phyloP scores from a whole-genome alignment of 169 alveolate species.

The Cryptosporidium meleagridis region DNA sequence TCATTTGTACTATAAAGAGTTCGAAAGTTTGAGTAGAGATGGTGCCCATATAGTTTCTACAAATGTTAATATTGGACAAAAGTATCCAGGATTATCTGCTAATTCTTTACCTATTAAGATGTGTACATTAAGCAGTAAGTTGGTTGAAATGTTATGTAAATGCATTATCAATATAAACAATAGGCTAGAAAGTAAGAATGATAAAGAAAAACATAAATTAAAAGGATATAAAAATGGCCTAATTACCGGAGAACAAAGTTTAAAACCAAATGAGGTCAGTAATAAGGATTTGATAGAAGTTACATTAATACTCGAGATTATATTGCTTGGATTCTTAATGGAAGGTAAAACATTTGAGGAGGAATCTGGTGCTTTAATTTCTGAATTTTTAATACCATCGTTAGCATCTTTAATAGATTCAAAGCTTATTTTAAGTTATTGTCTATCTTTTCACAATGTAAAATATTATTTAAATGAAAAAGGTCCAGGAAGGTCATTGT shows the following conservation, averaged over 20 bases:
- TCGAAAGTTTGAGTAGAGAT: not conserved
- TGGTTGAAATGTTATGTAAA: conserved; percentile 38
- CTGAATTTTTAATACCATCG: conserved; percentile 21
- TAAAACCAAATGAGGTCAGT: not conserved
- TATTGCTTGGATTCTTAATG: conserved; percentile 45
- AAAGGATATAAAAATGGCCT: not conserved
- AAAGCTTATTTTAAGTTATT: not conserved
- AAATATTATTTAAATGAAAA: conserved; percentile 20
- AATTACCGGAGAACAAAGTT: not conserved
- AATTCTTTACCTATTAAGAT: conserved; percentile 40
- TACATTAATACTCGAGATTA: conserved; percentile 24
- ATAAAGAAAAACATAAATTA: not conserved
- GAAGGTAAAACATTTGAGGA: conserved; percentile 25
- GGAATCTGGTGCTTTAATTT: conserved; percentile 8
- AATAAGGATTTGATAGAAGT: conserved; percentile 29
- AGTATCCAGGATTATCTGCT: not conserved
- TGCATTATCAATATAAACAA: not conserved
- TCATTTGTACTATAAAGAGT: not conserved
- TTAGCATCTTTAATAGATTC: conserved; percentile 40
- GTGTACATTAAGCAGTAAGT: conserved; percentile 37
- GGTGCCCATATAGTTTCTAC: not conserved
- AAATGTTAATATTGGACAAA: not conserved
- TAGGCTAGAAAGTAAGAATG: not conserved
- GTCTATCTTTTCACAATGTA: conserved; percentile 47
- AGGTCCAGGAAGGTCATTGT: conserved; percentile 5